A percentile compares a stretch with the other conserved stretches of the same genome.
Evolutionary conservation across 202 grass and related monocot species (phyloP).

Genomic region (Cymbopogon flexuosus): DNA sequence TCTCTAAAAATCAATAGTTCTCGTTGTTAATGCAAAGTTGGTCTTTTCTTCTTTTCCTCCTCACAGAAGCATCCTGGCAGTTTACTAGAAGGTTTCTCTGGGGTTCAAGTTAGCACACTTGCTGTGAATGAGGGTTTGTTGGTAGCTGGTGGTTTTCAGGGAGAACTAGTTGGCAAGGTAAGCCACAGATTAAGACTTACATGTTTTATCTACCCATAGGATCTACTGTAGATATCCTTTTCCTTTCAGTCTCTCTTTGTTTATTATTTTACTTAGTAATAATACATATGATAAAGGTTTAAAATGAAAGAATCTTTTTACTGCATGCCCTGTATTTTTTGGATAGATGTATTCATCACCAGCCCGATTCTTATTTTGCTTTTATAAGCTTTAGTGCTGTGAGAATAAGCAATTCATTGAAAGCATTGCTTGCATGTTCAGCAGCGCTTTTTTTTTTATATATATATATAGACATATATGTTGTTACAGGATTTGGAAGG

Average conservation of each 20-base stretch:
- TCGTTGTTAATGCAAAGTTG: conserved; percentile 14
- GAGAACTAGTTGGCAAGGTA: conserved; percentile 93
- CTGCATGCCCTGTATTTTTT: background rate
- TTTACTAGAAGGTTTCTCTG: conserved; percentile 73
- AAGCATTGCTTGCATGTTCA: conserved; percentile 10
- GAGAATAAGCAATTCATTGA: background rate
- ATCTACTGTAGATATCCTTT: background rate
- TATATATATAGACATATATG: conserved; percentile 3
- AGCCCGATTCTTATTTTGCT: background rate
- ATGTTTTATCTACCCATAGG: background rate
- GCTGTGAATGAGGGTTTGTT: conserved; percentile 73
- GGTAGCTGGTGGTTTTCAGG: conserved; percentile 93
- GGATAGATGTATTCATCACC: background rate
- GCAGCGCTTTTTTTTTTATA: background rate
- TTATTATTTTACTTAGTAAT: background rate
- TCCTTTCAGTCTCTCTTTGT: background rate
- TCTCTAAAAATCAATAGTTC: background rate
- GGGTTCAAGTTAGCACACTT: conserved; percentile 84
- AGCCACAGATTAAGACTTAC: background rate
- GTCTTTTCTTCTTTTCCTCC: conserved; percentile 1
- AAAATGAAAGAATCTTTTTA: conserved; percentile 11
- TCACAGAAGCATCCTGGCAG: conserved; percentile 67
- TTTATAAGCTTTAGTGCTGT: background rate
- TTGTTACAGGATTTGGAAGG: conserved; percentile 56
- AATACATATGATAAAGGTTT: background rate